Conservation (phyloP, 495 filamentous ascomycete genomes). For the Rhypophila decipiens region DNA sequence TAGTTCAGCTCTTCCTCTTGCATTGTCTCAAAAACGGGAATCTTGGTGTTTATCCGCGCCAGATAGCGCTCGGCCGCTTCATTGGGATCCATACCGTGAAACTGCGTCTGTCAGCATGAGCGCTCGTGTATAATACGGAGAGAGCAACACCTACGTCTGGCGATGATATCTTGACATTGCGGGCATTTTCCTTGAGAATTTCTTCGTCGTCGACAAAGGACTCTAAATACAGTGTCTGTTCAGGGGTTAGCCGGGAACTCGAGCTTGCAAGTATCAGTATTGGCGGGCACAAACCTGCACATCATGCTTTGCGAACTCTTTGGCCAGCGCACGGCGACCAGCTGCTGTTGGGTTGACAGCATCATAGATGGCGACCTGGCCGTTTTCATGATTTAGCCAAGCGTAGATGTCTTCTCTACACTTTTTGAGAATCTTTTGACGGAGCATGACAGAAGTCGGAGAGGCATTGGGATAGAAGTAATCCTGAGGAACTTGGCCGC, state of each 20-base stretch:
- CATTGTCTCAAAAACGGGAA: conserved; percentile 96
- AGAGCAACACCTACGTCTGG: conserved; percentile 63
- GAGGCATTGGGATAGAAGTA: conserved; percentile 97
- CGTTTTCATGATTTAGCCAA: conserved; percentile 94
- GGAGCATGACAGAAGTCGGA: conserved; percentile 74
- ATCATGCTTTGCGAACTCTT: conserved; percentile 94
- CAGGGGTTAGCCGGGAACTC: background rate
- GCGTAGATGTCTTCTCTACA: conserved; percentile 95
- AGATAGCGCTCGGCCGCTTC: conserved; percentile 91
- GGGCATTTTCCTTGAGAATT: conserved; percentile 95
- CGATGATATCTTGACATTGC: conserved; percentile 96
- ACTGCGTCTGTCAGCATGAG: too few relatives aligned
- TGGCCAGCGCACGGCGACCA: conserved; percentile 80
- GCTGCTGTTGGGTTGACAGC: conserved; percentile 88
- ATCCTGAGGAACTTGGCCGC: conserved; percentile 86
- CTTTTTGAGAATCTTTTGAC: conserved; percentile 95
- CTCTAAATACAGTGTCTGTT: conserved; percentile 89
- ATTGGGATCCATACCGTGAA: conserved; percentile 81
- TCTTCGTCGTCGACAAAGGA: conserved; percentile 87
- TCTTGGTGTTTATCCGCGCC: conserved; percentile 78
- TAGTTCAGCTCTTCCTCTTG: conserved; percentile 88
- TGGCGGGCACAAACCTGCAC: conserved; percentile 59
- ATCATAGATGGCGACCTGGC: conserved; percentile 98
- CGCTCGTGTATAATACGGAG: too few relatives aligned
- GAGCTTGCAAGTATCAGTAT: too few relatives aligned